Percentiles rank a stretch among this genome's conserved stretches.
Evolutionary conservation across 2,329 filamentous ascomycete genomes (phyloP).

Genomic region (Paecilomyces fulvus): DNA sequence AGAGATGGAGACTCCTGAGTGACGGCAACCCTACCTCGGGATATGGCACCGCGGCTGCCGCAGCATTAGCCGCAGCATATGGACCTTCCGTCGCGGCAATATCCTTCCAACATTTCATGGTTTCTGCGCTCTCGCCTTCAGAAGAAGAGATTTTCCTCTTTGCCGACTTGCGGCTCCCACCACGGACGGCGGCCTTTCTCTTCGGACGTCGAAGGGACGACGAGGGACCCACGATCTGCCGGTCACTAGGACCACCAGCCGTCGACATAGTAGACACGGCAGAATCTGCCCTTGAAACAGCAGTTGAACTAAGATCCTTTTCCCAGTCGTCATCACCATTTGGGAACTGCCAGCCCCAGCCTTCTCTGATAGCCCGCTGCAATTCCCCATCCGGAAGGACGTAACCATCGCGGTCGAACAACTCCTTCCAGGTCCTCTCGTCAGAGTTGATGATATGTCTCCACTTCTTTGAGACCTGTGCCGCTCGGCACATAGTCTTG

Average conservation of each 20-base stretch:
- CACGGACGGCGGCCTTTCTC: slow-evolving; percentile 40
- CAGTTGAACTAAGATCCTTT: slow-evolving; percentile 61
- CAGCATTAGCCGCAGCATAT: slow-evolving; percentile 72
- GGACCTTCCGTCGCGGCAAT: slow-evolving; percentile 63
- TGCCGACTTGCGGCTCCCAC: slow-evolving; percentile 44
- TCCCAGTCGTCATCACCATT: slow-evolving; percentile 67
- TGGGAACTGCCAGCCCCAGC: slow-evolving; percentile 96
- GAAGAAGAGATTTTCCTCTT: slow-evolving; percentile 47
- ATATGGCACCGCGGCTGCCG: slow-evolving; percentile 72
- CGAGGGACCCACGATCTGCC: slow-evolving; percentile 12
- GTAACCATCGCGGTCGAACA: slow-evolving; percentile 80
- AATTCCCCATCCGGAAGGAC: slow-evolving; percentile 71
- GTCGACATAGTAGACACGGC: slow-evolving; percentile 17
- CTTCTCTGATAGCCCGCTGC: slow-evolving; percentile 74
- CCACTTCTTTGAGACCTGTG: slow-evolving; percentile 93
- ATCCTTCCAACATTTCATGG: slow-evolving; percentile 39
- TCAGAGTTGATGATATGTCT: slow-evolving; percentile 82
- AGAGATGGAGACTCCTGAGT: slow-evolving; percentile 78
- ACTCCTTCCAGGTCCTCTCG: slow-evolving; percentile 90
- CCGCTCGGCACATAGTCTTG: slow-evolving; percentile 77
- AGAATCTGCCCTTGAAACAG: slow-evolving; percentile 30
- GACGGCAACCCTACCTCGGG: slow-evolving; percentile 70
- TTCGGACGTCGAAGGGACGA: slow-evolving; percentile 31
- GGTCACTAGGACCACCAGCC: slow-evolving; percentile 16
- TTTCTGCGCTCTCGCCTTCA: slow-evolving; percentile 31